Conservation (phyloP, 2,329 filamentous ascomycete species). For the Ampelomyces quisqualis region DNA sequence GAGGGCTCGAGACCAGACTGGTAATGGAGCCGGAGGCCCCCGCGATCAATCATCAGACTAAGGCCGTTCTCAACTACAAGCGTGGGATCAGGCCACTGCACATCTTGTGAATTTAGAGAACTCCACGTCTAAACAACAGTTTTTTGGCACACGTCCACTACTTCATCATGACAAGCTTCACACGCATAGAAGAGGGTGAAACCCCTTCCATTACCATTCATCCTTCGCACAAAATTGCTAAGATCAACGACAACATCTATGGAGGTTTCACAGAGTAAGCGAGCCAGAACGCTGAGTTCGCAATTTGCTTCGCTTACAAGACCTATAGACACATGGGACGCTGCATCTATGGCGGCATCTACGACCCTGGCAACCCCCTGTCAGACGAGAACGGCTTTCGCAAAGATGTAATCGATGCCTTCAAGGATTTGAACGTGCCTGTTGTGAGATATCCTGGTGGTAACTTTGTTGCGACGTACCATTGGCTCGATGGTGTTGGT, state of each 20-base stretch:
- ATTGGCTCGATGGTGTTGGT: slow-evolving; percentile 81
- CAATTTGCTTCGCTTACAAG: slow-evolving; percentile 23
- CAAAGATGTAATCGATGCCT: slow-evolving; percentile 72
- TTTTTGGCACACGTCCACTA: no score
- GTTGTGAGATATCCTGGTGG: slow-evolving; percentile 80
- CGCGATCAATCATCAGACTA: slow-evolving; percentile 8
- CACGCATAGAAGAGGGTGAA: slow-evolving; percentile 62
- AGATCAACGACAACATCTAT: slow-evolving; percentile 79
- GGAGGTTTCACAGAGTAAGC: slow-evolving; percentile 79
- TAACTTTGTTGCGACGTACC: slow-evolving; percentile 82
- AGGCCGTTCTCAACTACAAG: slow-evolving; percentile 12
- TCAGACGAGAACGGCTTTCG: slow-evolving; percentile 75
- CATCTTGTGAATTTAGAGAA: background rate
- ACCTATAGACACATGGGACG: slow-evolving; percentile 74
- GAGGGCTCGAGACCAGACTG: slow-evolving; percentile 4
- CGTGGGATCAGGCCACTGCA: slow-evolving; percentile 7
- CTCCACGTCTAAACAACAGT: background rate
- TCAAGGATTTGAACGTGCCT: slow-evolving; percentile 72
- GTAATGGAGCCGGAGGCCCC: slow-evolving; percentile 10
- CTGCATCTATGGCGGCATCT: slow-evolving; percentile 78
- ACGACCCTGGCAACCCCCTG: slow-evolving; percentile 72
- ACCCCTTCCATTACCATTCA: slow-evolving; percentile 66
- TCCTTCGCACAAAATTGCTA: slow-evolving; percentile 64
- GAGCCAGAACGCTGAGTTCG: slow-evolving; percentile 3
- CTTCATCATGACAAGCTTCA: slow-evolving; percentile 69